Percentiles rank a stretch among this genome's conserved stretches.
Evolutionary conservation across 257 asterid genomes (phyloP).

Genomic region (Nemophila menziesii): DNA sequence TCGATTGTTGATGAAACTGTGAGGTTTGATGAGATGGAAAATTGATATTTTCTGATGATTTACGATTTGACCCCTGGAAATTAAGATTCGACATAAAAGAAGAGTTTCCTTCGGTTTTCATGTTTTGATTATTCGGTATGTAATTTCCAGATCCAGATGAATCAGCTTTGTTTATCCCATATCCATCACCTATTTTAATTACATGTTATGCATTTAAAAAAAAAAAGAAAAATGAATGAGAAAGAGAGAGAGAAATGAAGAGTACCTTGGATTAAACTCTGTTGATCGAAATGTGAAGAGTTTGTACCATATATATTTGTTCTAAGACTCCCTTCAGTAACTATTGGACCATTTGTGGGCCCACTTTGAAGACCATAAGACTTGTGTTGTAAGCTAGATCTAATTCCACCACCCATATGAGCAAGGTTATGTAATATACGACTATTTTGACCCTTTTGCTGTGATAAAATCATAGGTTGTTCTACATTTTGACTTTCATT

Average conservation of each 20-base stretch:
- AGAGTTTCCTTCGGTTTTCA: conserved; percentile 37
- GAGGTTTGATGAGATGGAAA: conserved; percentile 53
- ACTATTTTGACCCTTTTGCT: conserved; percentile 81
- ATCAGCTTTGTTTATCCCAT: conserved; percentile 48
- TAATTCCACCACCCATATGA: conserved; percentile 67
- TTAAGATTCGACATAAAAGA: conserved; percentile 34
- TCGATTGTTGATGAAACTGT: conserved; percentile 40
- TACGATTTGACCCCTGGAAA: conserved; percentile 27
- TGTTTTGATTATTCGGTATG: conserved; percentile 35
- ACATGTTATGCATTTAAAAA: not conserved
- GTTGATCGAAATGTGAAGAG: conserved; percentile 46
- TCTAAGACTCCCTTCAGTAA: conserved; percentile 46
- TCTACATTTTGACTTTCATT: conserved; percentile 53
- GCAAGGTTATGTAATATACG: conserved; percentile 66
- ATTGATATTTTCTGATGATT: conserved; percentile 43
- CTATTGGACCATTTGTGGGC: conserved; percentile 42
- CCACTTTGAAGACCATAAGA: conserved; percentile 58
- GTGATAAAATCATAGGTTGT: conserved; percentile 43
- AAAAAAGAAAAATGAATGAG: not conserved
- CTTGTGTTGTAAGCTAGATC: conserved; percentile 68
- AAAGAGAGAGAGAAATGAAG: conserved; percentile 11
- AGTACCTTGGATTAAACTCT: conserved; percentile 54
- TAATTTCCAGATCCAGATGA: conserved; percentile 57
- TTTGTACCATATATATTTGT: conserved; percentile 38
- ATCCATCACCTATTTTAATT: conserved; percentile 44